These are phyloP conservation scores for Ascochyta viciae-villosae DNA, from an alignment of 2,329 filamentous ascomycete genomes.

Conservation along the genomic window DNA sequence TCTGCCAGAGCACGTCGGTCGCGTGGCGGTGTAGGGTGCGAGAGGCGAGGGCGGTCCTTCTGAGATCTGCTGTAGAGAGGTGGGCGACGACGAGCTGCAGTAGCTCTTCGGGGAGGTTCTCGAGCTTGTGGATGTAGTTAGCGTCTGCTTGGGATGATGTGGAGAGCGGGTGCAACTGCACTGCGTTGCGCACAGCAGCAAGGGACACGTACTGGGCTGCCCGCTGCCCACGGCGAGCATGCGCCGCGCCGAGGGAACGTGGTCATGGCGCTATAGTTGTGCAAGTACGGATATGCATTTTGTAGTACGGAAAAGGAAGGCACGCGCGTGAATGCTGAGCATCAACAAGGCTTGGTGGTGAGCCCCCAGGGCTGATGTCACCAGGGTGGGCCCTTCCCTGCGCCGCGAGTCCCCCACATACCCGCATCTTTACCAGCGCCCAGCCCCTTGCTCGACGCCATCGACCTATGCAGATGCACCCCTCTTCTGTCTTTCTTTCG, in stretches of 20 bases:
- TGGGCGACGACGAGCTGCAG: slow-evolving; percentile 49
- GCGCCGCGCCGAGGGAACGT: not conserved
- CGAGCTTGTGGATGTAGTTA: slow-evolving; percentile 25
- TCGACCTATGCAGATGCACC: too few relatives aligned
- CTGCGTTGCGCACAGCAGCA: not conserved
- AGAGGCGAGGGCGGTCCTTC: slow-evolving; percentile 44
- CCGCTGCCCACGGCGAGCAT: not conserved
- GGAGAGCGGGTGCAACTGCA: not conserved
- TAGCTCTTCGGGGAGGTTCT: slow-evolving; percentile 52
- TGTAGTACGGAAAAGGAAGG: not conserved
- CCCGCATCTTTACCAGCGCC: slow-evolving; percentile 1
- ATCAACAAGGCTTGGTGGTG: slow-evolving; percentile 1
- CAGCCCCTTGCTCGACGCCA: not conserved
- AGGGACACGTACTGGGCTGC: slow-evolving; percentile 3
- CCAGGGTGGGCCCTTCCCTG: not conserved
- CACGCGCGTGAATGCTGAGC: not conserved
- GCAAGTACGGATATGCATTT: slow-evolving; percentile 1
- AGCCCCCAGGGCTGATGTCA: slow-evolving; percentile 11
- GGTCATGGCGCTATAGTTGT: slow-evolving; percentile 3
- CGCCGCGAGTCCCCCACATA: not conserved
- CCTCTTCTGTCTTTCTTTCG: too few relatives aligned
- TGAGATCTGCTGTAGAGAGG: slow-evolving; percentile 42
- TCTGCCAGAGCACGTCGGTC: slow-evolving; percentile 50
- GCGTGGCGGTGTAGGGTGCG: slow-evolving; percentile 47
- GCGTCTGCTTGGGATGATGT: not conserved